Evolutionary conservation across 345 rosid genomes (phyloP).

Genomic region (Salix brachista): DNA sequence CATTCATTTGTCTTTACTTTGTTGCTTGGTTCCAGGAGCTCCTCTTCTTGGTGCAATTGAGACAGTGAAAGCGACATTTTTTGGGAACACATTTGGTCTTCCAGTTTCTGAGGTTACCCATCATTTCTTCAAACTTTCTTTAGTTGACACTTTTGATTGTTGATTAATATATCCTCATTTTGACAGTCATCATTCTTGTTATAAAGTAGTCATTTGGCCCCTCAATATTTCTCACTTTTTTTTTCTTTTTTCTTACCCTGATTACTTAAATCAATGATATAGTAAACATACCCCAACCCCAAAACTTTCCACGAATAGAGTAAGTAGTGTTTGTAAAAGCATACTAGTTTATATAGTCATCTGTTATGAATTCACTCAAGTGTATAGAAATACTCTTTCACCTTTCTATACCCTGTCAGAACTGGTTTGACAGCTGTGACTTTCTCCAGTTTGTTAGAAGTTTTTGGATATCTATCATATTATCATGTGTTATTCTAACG

Average conservation of each 20-base stretch:
- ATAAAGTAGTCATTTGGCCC: background rate
- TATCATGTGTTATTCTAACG: conserved; percentile 30
- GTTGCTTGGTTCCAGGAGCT: conserved; percentile 54
- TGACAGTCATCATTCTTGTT: background rate
- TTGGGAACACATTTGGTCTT: conserved; percentile 87
- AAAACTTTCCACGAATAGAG: background rate
- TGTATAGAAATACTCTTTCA: background rate
- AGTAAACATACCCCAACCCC: background rate
- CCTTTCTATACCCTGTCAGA: no score
- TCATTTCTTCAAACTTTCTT: conserved; percentile 13
- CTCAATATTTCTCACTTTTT: no score
- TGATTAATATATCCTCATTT: background rate
- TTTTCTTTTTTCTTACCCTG: background rate
- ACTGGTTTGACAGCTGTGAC: background rate
- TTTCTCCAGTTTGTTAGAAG: conserved; percentile 4
- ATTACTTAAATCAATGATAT: no score
- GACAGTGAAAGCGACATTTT: conserved; percentile 68
- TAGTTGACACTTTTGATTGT: background rate
- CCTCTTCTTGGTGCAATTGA: conserved; percentile 94
- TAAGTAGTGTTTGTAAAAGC: background rate
- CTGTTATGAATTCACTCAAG: background rate
- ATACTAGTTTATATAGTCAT: background rate
- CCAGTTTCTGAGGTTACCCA: conserved; percentile 88
- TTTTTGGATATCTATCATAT: background rate
- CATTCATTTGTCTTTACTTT: conserved; percentile 14